Evolutionary conservation across 140 eudicot species (phyloP), one percentile per base, ranked within the genome.

Genomic region (Ambrosia hybrid): DNA sequence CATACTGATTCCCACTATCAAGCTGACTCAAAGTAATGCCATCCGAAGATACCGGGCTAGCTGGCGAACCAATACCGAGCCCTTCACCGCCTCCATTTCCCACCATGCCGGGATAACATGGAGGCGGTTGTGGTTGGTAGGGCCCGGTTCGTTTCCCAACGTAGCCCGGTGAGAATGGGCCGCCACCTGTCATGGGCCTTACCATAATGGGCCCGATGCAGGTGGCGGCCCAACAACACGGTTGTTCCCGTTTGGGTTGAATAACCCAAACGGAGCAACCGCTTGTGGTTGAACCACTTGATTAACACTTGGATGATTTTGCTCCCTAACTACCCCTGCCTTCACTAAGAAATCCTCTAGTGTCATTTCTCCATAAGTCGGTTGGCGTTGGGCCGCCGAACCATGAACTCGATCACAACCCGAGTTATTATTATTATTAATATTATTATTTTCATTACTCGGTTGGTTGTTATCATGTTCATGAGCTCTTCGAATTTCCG

Each of bases 281-380:
- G 43, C 75, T 57, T 57, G 75, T n/a, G 59, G 86, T 39, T 52
- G 82, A 77, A 70, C n/a, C n/a, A n/a, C n/a, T n/a, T n/a, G n/a
- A n/a, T 70, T 11, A 66, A 76, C 84, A 14, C 63, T 68, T 0
- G 80, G 74, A 5, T 52, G 73, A 55, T 78, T 74, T 16, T 73
- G 88, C 71, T 84, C 97, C 33, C 94, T 73, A 15, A 93, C 96
- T 8, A 93, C 92, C 57, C 98, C 98, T 0, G 97, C 96, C 68
- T 80, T 88, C 36, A 93, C 85, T 43, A 93, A 77, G 75, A 90
- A 93, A 71, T 90, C 97, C 72, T 87, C 98, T 1, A 93, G 82
- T 0, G 96, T 90, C 97, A 93, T 93, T 76, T 93, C 98, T 9
- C 93, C 98, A 17, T 83, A 85, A 1, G 98, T 89, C 2, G 86